These are phyloP conservation scores for Hsuehochloa calcarea DNA, from an alignment of 176 grass and related monocot genomes.

Conservation along the genomic window DNA sequence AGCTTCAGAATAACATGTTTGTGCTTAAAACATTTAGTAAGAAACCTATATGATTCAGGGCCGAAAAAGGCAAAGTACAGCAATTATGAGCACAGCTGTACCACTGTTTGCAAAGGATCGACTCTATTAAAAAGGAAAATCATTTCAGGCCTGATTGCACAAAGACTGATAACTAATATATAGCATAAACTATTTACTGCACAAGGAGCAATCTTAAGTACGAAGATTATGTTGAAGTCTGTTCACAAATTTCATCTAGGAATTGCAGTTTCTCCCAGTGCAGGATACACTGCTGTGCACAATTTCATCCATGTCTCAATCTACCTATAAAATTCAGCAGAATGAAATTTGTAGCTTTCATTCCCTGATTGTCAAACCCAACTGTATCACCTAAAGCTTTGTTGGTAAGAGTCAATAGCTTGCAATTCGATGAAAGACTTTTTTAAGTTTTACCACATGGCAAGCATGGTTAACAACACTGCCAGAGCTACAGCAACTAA, in stretches of 20 bases:
- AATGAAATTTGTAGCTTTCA: background rate
- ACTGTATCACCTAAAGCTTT: background rate
- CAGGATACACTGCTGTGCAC: background rate
- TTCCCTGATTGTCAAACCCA: background rate
- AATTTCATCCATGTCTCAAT: background rate
- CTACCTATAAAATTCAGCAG: background rate
- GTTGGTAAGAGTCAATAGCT: background rate
- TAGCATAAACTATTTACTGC: background rate
- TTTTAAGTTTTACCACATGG: background rate
- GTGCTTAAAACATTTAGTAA: background rate
- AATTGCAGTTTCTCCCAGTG: background rate
- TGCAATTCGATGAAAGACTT: background rate
- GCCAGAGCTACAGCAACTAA: background rate
- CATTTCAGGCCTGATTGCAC: background rate
- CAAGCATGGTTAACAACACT: constrained; percentile 1
- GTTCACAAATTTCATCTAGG: background rate
- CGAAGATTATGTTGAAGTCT: background rate
- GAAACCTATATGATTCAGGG: background rate
- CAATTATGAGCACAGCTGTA: background rate
- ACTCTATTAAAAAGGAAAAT: background rate
- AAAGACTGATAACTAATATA: background rate
- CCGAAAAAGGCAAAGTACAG: background rate
- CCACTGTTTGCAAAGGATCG: background rate
- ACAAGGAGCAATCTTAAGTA: background rate
- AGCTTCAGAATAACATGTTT: background rate